Evolutionary conservation across 2,329 filamentous ascomycete species (phyloP), one percentile per base, ranked within the genome.

Genomic region (Scedosporium aurantiacum): DNA sequence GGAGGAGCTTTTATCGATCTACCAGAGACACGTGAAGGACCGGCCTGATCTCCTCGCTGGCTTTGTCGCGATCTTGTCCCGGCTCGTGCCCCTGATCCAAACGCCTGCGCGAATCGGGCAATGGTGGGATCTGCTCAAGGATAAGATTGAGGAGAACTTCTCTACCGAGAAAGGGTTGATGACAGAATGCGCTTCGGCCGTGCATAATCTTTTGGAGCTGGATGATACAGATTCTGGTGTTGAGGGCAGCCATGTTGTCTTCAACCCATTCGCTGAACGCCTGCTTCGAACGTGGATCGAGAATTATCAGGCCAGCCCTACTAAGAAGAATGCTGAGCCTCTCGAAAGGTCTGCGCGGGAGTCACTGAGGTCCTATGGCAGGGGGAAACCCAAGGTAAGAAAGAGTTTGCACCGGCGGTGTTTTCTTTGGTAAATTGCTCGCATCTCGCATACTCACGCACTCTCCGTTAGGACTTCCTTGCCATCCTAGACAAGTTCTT

Each of bases 1-100:
- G 64, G 88, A 91, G 47, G 89, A 91, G 67, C 79, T 94, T 6
- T 75, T 87, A 47, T 73, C 78, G 25, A 79, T 90, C 60, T 91
- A 87, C 74, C 79, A 86, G 62, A 85, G 82, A 68, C 78, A 83
- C 65, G 82, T 92, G 63, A 77, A 78, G 25, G 79, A 80, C 40
- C 77, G 78, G 25, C 75, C 82, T 2, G 71, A 79, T 58, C 82
- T 83, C 66, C 81, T 83, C 69, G 83, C 82, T 7, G 75, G 84
- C n/a, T 94, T 92, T 72, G 78, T 92, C 18, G 80, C 81, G 58
- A 79, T 89, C 55, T 74, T 93, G 61, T 81, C 83, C 56, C 80
- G 79, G 47, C 75, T 93, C 41, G 79, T 85, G 25, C 83, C 87
- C 2, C 80, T 81, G 10, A 79, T 94, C 60, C 80, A 79, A 61